Conservation (phyloP, 2,329 filamentous ascomycete genomes). For the Diaporthe helianthi region DNA sequence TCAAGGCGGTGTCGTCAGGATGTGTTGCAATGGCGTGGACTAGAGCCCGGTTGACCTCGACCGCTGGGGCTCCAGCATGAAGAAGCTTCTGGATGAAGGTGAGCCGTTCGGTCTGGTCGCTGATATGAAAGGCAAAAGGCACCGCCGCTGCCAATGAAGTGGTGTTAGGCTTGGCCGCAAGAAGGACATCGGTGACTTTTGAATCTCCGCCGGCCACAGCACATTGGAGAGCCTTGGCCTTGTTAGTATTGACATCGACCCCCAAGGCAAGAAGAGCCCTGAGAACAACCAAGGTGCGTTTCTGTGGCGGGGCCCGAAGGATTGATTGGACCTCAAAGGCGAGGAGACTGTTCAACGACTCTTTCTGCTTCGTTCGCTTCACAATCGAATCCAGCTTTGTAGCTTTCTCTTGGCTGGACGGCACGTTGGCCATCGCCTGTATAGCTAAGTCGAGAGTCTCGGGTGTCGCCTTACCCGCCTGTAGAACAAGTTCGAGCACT, state of each 20-base stretch:
- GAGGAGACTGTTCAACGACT: slow-evolving; percentile 54
- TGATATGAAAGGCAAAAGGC: slow-evolving; percentile 59
- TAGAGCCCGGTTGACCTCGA: slow-evolving; percentile 59
- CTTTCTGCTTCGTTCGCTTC: slow-evolving; percentile 50
- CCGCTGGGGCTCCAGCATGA: slow-evolving; percentile 54
- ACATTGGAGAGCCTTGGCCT: slow-evolving; percentile 57
- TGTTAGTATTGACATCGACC: slow-evolving; percentile 61
- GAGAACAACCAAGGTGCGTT: slow-evolving; percentile 52
- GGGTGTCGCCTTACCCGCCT: slow-evolving; percentile 52
- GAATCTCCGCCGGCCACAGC: slow-evolving; percentile 56
- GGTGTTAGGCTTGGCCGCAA: slow-evolving; percentile 50
- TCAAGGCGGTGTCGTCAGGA: slow-evolving; percentile 56
- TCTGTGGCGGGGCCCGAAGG: slow-evolving; percentile 46
- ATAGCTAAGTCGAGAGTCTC: slow-evolving; percentile 54
- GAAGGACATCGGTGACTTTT: slow-evolving; percentile 56
- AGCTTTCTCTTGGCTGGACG: slow-evolving; percentile 54
- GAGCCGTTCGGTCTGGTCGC: slow-evolving; percentile 58
- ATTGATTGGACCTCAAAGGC: slow-evolving; percentile 58
- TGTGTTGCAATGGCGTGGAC: slow-evolving; percentile 57
- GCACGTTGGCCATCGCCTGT: slow-evolving; percentile 50
- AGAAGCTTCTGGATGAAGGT: slow-evolving; percentile 58
- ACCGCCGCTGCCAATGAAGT: slow-evolving; percentile 57
- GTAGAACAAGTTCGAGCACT: slow-evolving; percentile 56
- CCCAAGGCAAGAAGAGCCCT: slow-evolving; percentile 56
- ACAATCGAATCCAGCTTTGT: slow-evolving; percentile 58